A percentile compares a stretch with the other conserved stretches of the same genome.
Conservation (phyloP, 2,329 filamentous ascomycete genomes). For the Pyricularia grisea region DNA sequence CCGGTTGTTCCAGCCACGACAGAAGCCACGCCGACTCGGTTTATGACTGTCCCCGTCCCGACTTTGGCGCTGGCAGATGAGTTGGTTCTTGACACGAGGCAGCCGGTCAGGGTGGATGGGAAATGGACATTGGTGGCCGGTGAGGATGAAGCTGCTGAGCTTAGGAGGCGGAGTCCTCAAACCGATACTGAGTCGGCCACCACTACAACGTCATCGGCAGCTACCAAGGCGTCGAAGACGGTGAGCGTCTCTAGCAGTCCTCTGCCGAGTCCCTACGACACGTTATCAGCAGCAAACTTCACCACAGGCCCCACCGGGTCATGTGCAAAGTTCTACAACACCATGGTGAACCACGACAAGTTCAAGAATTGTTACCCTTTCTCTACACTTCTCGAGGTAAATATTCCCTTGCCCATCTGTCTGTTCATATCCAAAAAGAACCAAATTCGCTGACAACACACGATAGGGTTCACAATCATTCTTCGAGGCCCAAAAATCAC, state of each 20-base stretch:
- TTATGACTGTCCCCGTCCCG: constrained; percentile 12
- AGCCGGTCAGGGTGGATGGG: constrained; percentile 16
- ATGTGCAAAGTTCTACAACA: constrained; percentile 60
- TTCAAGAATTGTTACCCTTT: constrained; percentile 73
- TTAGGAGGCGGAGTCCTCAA: constrained; percentile 12
- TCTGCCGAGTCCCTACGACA: constrained; percentile 60
- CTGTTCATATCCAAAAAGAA: neutral
- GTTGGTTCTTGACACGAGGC: constrained; percentile 16
- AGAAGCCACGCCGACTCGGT: neutral
- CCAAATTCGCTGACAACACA: neutral
- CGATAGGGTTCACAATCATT: constrained; percentile 72
- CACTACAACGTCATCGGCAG: constrained; percentile 8
- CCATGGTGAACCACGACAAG: constrained; percentile 53
- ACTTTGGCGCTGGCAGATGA: constrained; percentile 26
- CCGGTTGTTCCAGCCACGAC: constrained; percentile 15
- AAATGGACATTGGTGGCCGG: constrained; percentile 27
- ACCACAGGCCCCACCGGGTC: constrained; percentile 33
- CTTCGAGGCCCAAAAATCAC: constrained; percentile 67
- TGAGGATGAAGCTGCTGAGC: constrained; percentile 17
- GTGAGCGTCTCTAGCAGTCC: constrained; percentile 24
- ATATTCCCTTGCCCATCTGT: constrained; percentile 16
- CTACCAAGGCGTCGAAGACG: constrained; percentile 12
- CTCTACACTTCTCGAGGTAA: constrained; percentile 72
- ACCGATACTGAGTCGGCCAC: constrained; percentile 6
- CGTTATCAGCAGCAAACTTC: constrained; percentile 53